Conservation (phyloP, 148 eudicot genomes). For the Tetragonia tetragonoides region DNA sequence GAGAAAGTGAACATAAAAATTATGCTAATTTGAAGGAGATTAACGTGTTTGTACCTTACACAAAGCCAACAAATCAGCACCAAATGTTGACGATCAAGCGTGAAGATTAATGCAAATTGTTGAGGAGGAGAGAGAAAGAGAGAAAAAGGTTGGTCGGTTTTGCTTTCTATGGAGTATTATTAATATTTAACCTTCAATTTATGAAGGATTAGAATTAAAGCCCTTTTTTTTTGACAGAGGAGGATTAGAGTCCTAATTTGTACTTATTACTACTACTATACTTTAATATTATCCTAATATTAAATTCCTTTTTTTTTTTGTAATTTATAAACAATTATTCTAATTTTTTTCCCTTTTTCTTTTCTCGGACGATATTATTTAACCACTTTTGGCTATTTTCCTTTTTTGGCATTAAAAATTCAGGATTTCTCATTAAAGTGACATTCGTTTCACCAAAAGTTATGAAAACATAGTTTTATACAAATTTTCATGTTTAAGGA, state of each 20-base stretch:
- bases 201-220: too few species aligned
- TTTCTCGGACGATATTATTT: too few species aligned
- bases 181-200: too few species aligned
- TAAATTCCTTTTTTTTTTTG: background rate
- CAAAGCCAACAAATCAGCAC: conserved; percentile 15
- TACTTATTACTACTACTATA: background rate
- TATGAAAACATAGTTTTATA: too few species aligned
- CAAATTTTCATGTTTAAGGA: too few species aligned
- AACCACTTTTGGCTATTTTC: too few species aligned
- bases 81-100: conserved; percentile 8
- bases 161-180: background rate
- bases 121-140: background rate
- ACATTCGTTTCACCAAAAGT: too few species aligned
- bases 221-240: background rate
- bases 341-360: too few species aligned
- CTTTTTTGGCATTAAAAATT: too few species aligned
- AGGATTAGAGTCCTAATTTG: background rate
- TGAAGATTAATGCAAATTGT: conserved; percentile 4
- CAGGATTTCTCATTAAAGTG: too few species aligned
- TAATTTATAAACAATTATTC: background rate
- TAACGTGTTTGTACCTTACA: conserved; percentile 21
- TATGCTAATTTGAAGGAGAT: background rate
- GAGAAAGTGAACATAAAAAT: too few species aligned
- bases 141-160: background rate
- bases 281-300: background rate